Evolutionary conservation across 1,139 yeast genomes (phyloP), one percentile per base, ranked within the genome.

Genomic region (Zygosaccharomyces pseudobailii): DNA sequence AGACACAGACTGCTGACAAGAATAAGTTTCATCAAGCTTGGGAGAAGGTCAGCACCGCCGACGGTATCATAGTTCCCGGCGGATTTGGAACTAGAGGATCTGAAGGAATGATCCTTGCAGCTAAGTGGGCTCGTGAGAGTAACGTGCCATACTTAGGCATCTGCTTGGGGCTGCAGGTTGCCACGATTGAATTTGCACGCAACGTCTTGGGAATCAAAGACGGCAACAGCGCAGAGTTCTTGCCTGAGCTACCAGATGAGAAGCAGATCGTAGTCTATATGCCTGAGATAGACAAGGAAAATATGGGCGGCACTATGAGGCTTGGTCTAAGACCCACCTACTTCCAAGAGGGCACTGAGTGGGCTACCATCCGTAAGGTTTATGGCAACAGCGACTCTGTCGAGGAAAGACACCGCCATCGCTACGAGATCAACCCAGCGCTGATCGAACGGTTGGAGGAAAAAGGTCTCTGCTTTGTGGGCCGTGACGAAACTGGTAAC

Each of bases 241-340:
- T 80, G 59, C 82, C 85, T 39, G 63, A 61, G 19, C 50, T 62
- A 25, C 70, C 74, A 31, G 88, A 86, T 56, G 81, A 74, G 6
- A 75, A 77, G 38, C 88, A 94, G 36, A 82, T 90, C 43, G 95
- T 94, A 53, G 89, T 94, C 44, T 92, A 87, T 74, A 94, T 94
- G 98, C 98, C 99, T 42, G 98, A 94, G 70, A 90, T 92, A 53
- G 95, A 89, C 71, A 94, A 89, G 74, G 82, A 87, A 56, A 89
- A 88, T 67, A 79, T 94, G 73, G 99, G 99, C 55, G 99, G 99
- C 60, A 92, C 97, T 48, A 94, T 94, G 99, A 84, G 99, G 75
- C 79, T 94, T 59, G 99, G 99, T 62, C 76, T 88, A 55, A 88
- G 96, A 70, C 81, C 90, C 57, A 88, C 97, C 41, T 79, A 78